Base-by-base conservation (phyloP, 495 filamentous ascomycete genomes). In the Tuber melanosporum region DNA sequence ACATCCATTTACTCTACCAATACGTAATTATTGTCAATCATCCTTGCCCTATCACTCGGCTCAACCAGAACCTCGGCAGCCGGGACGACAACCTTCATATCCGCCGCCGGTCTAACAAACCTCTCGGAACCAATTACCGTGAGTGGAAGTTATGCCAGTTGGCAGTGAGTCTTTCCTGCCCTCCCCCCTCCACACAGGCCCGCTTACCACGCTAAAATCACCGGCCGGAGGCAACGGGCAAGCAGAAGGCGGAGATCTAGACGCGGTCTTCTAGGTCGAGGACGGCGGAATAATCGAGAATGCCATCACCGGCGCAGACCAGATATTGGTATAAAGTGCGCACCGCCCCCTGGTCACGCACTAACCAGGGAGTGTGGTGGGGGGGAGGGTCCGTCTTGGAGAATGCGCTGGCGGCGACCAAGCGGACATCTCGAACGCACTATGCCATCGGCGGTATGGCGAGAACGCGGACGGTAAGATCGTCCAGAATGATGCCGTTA, bases 401-500 rank as follows among this genome's bases (percentile, higher is more conserved):
- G 76, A 87, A 88, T 73, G 87, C 87, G 45, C 81, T 87, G 26
- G 85, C 86, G 32, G 32, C 32, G 32, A 32, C 32, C 32, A 32
- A 32, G 32, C 32, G 32, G 32, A 32, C 76, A 46, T 84, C 84
- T 26, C 85, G 81, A 17, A 84, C 84, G 15, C 85, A 81, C 22
- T 84, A 84, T 77, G 86, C 90, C 83, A 88, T 85, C 75, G 89
- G 89, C 72, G 90, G 90, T 49, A 41, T 2, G 90, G 89, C 89
- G 0, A 86, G 36, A 84, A 82, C 71, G 89, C 89, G 41, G 83
- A 85, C 0, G 90, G 91, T 84, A 91, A 91, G 66, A 86, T 91
- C 45, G 84, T 91, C 77, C 90, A 91, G 84, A 88, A 90, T 86
- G 91, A 91, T 85, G 88, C 87, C 52, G 83, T 83, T 46, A 89